phyloP scores from a whole-genome alignment of 2,329 filamentous ascomycete species.

The Nigrospora osmanthi region DNA sequence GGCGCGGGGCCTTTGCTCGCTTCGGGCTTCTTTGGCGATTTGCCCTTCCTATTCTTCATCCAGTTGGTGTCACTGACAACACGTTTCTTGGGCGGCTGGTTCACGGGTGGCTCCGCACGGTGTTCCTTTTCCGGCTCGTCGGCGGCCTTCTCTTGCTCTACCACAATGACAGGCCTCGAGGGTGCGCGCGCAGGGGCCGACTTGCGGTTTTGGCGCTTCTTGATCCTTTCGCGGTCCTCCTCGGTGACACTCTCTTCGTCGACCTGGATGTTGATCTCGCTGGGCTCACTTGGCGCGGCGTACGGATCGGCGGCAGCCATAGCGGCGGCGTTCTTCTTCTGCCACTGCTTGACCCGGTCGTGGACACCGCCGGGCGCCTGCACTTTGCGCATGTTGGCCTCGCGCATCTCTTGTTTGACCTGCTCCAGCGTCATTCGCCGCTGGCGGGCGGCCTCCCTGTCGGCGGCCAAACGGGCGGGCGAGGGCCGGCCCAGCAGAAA shows the following conservation, averaged over 20 bases:
- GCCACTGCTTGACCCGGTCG: conserved; percentile 78
- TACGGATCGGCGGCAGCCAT: conserved; percentile 44
- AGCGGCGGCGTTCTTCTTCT: conserved; percentile 65
- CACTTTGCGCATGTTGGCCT: conserved; percentile 49
- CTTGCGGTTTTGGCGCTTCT: conserved; percentile 34
- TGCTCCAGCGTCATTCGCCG: conserved; percentile 52
- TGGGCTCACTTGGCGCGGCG: conserved; percentile 47
- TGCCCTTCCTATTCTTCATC: conserved; percentile 50
- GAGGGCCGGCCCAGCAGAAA: conserved; percentile 26
- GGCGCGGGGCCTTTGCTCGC: conserved; percentile 31
- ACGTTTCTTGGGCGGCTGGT: conserved; percentile 73
- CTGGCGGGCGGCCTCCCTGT: conserved; percentile 27
- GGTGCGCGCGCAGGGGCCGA: conserved; percentile 6
- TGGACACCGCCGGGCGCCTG: conserved; percentile 61
- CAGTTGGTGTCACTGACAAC: conserved; percentile 92
- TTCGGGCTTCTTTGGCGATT: conserved; percentile 26
- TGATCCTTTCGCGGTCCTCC: conserved; percentile 51
- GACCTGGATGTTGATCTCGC: conserved; percentile 51
- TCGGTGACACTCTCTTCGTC: conserved; percentile 56
- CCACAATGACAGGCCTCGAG: conserved; percentile 19
- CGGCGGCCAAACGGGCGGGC: conserved; percentile 44
- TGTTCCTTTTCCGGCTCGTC: conserved; percentile 22
- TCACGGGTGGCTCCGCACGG: conserved; percentile 30
- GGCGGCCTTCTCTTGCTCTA: conserved; percentile 19
- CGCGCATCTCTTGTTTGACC: conserved; percentile 51